These are phyloP conservation scores for Coniochaeta hoffmannii DNA, from an alignment of 2,329 filamentous ascomycete genomes.

Conservation along the genomic window DNA sequence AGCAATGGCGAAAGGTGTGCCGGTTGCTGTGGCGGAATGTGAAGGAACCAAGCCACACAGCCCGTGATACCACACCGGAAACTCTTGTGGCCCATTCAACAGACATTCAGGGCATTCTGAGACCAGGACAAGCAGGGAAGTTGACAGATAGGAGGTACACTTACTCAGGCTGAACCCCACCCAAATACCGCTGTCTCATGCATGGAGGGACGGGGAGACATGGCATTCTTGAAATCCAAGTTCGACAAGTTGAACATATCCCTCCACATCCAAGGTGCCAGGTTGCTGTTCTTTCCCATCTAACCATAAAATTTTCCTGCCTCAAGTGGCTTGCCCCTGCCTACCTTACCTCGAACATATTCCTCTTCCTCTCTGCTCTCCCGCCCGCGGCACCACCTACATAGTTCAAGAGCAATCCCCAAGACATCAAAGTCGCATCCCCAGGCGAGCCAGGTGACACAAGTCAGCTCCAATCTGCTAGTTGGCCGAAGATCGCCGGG, in stretches of 20 bases:
- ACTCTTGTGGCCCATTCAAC: neutral
- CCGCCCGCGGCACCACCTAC: neutral
- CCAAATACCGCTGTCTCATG: neutral
- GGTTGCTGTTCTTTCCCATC: neutral
- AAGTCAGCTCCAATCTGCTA: neutral
- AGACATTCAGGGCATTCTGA: neutral
- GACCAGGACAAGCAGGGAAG: neutral
- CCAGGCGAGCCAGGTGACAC: neutral
- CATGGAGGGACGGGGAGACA: constrained; percentile 1
- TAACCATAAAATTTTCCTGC: neutral
- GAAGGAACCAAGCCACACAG: neutral
- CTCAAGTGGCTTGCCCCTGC: neutral
- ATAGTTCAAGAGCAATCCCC: neutral
- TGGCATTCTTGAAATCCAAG: constrained; percentile 1
- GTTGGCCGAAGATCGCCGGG: neutral
- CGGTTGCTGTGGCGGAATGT: too few relatives aligned
- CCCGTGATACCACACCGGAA: neutral
- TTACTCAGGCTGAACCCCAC: neutral
- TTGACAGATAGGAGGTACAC: neutral
- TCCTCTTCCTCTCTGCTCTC: neutral
- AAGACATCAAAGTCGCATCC: neutral
- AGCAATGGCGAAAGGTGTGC: too few relatives aligned
- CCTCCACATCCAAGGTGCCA: neutral
- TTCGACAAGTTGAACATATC: neutral
- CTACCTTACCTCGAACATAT: neutral